Base-by-base conservation (phyloP, 2,329 filamentous ascomycete genomes). In the Cadophora gregata region DNA sequence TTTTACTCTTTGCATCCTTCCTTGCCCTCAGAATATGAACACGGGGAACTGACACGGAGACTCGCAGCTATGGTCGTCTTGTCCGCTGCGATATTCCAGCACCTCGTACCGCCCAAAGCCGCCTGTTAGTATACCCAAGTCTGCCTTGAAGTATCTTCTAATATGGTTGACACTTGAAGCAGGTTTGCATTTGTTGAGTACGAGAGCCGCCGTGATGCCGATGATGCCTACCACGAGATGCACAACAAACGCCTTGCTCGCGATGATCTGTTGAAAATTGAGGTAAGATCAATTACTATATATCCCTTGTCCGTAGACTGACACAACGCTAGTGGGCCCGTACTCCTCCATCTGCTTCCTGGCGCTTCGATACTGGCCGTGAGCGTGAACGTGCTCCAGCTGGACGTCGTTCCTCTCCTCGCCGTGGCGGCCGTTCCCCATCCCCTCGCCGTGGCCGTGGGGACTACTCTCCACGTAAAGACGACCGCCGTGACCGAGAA, bases 191-290 rank as follows among this genome's bases (percentile, higher is more conserved):
- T 99, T 80, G 96, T 99, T 72, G 96, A 99, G 82, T 99, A 99
- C 81, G 96, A 99, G 84, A 96, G 94, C 80, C 93, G 95, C 76
- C 94, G 96, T 75, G 96, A 99, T 85, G 94, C 96, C 71, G 96
- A 99, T 80, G 96, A 99, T 83, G 96, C 96, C 58, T 99, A 99
- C 79, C 93, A 99, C 80, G 96, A 99, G 83, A 99, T 99, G 96
- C 96, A 99, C 79, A 98, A 98, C 85, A 97, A 97, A 88, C 93
- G 95, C 73, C 93, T 99, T 75, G 94, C 93, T 58, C 91, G 95
- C 70, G 96, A 99, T 78, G 96, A 99, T 77, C 83, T 97, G 67
- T 80, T 99, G 82, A 99, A 99, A 84, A 98, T 99, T 73, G 96
- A 99, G 88, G 96, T 97, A 82, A 73, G 86, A 74, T 51, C 29